These are phyloP conservation scores for Podospora didyma DNA, from an alignment of 495 filamentous ascomycete genomes.

Conservation along the genomic window DNA sequence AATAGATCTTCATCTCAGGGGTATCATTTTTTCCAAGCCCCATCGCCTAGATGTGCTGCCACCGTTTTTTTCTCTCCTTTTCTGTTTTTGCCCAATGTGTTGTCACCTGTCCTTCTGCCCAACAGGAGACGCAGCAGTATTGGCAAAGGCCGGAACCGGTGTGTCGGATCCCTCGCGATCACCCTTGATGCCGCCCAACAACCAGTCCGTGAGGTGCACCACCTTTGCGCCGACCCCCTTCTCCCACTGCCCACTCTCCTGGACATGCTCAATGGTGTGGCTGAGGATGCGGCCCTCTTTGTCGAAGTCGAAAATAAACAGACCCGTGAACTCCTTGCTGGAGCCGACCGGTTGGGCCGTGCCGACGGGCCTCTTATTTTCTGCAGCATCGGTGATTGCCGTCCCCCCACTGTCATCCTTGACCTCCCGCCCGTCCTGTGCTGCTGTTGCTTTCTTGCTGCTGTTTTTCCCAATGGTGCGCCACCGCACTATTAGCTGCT, in stretches of 20 bases:
- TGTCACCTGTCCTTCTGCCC: too few relatives aligned
- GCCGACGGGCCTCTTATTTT: constrained; percentile 24
- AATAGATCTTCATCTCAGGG: too few relatives aligned
- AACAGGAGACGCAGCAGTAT: too few relatives aligned
- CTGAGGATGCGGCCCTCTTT: constrained; percentile 74
- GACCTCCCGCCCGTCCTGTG: constrained; percentile 3
- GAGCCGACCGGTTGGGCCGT: constrained; percentile 13
- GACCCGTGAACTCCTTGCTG: constrained; percentile 62
- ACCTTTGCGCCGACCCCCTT: constrained; percentile 60
- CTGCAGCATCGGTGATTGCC: constrained; percentile 10
- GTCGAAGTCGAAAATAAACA: constrained; percentile 97
- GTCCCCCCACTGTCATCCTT: constrained; percentile 4
- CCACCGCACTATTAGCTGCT: constrained; percentile 87
- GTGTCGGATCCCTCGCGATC: constrained; percentile 20
- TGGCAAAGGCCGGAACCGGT: constrained; percentile 31
- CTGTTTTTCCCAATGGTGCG: constrained; percentile 47
- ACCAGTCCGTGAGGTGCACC: constrained; percentile 83
- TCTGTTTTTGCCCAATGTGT: too few relatives aligned
- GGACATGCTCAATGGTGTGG: constrained; percentile 91
- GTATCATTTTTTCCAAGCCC: too few relatives aligned
- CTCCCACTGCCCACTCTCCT: constrained; percentile 68
- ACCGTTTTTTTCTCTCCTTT: too few relatives aligned
- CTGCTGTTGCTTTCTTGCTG: not conserved
- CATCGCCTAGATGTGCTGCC: too few relatives aligned
- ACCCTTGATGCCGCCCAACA: constrained; percentile 61